phyloP scores from a whole-genome alignment of 192 early-diverging fungal genomes.

The Cladochytrium replicatum region DNA sequence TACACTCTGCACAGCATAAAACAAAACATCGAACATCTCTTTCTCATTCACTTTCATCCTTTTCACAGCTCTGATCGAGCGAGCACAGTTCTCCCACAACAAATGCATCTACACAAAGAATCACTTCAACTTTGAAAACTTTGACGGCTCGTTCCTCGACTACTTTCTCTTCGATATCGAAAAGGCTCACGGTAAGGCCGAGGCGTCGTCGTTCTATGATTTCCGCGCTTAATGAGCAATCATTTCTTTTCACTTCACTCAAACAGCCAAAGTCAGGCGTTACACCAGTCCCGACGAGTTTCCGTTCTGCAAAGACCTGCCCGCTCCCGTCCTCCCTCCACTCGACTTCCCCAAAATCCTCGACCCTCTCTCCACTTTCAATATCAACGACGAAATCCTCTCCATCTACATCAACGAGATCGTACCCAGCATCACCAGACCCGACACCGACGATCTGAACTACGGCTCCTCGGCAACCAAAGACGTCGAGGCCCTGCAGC shows the following conservation, averaged over 20 bases:
- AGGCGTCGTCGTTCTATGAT: background rate
- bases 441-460: conserved; percentile 78
- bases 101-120: conserved; percentile 62
- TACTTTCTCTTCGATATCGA: conserved; percentile 90
- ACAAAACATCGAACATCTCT: background rate
- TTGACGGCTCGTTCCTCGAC: conserved; percentile 71
- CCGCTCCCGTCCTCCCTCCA: conserved; percentile 76
- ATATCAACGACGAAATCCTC: conserved; percentile 78
- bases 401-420: conserved; percentile 74
- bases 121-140: conserved; percentile 55
- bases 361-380: too few relatives aligned
- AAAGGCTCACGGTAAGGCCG: conserved; percentile 70
- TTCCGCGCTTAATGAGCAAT: background rate
- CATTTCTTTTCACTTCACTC: conserved; percentile 1
- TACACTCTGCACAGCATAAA: conserved; percentile 8
- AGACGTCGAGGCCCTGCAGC: conserved; percentile 87
- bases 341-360: conserved; percentile 71
- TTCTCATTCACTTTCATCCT: background rate
- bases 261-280: conserved; percentile 60
- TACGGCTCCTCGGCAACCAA: conserved; percentile 89
- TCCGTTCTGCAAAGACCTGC: conserved; percentile 74
- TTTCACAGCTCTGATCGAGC: conserved; percentile 77
- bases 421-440: conserved; percentile 55
- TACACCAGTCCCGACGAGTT: conserved; percentile 91
- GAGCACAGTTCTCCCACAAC: conserved; percentile 86